Evolutionary conservation across 192 early-diverging fungal genomes (phyloP).

Genomic region (Dissophora globulifera): DNA sequence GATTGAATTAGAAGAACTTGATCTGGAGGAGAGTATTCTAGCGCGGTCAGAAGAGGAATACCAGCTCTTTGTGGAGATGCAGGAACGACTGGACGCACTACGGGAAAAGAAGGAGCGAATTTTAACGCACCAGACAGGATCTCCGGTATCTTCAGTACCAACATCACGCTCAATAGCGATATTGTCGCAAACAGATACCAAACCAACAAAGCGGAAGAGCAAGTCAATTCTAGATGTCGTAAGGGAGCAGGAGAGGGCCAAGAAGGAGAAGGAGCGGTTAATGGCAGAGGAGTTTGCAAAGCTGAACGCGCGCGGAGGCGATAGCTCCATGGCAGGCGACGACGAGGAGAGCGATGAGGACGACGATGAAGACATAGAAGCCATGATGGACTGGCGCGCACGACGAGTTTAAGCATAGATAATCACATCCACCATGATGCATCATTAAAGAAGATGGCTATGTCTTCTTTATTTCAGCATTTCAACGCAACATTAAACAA

Average conservation of each 20-base stretch:
- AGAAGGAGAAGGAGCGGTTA: constrained; percentile 43
- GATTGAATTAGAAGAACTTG: constrained; percentile 32
- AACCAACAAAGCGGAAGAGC: constrained; percentile 11
- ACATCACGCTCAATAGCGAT: not conserved
- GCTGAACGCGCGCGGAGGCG: not conserved
- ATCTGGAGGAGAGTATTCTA: constrained; percentile 42
- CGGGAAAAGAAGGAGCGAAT: constrained; percentile 42
- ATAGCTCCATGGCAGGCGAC: constrained; percentile 25
- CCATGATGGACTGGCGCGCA: constrained; percentile 54
- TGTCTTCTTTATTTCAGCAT: constrained; percentile 7
- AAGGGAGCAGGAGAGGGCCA: constrained; percentile 35
- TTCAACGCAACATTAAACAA: not conserved
- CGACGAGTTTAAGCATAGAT: constrained; percentile 20
- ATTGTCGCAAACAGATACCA: too few relatives aligned
- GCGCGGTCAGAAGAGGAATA: constrained; percentile 46
- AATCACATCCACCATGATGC: too few relatives aligned
- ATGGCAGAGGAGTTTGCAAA: constrained; percentile 22
- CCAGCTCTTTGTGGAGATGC: constrained; percentile 46
- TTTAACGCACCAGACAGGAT: not conserved
- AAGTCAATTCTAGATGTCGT: constrained; percentile 51
- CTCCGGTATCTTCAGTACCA: not conserved
- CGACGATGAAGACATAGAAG: constrained; percentile 49
- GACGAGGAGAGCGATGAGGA: constrained; percentile 28
- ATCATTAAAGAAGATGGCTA: too few relatives aligned
- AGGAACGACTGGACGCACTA: constrained; percentile 30